Base-by-base conservation (phyloP, 805 yeast genomes). In the Jamesozyma spencerorum region DNA sequence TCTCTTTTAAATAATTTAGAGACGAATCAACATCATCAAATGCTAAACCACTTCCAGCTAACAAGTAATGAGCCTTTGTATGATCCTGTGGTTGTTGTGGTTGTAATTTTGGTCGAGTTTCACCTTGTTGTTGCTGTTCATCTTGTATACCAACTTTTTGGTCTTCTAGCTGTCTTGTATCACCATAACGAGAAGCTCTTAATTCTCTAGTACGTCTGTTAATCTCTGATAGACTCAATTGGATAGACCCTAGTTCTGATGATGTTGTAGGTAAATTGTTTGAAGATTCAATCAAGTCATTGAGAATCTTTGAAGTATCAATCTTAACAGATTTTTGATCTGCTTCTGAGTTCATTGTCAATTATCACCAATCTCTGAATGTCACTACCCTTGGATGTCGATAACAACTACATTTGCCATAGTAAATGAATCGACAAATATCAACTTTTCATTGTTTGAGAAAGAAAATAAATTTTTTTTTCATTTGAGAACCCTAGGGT, bases 11-110 rank as follows among this genome's bases (percentile, higher is more conserved):
- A 44, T 51, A 47, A 31, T 64, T 62, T 42, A 81, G 61, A 37
- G 77, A 80, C 26, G 63, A 63, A 48, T 84, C 87, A 31, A 88
- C 77, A 42, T 85, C 92, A 51, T 85, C 95, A 38, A 90, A 80
- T 32, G 85, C 78, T 39, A 87, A 74, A 1, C 97, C 97, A 54
- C 90, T 81, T 1, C 88, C 84, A 5, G 96, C 95, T 34, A 90
- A 66, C 31, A 92, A 65, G 58, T 92, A 92, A 56, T 92, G 97
- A 2, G 85, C 92, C 52, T 78, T 80, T 2, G 86, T 80, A 53
- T 68, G 69, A 33, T 64, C 60, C 4, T 14, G 31, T 18, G 14
- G 24, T 3, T 5, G n/a, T n/a, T 30, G 34, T 14, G 8, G 29
- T 20, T 37, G 24, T 18, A 15, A 18, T 3, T 26, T 5, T n/a